Evolutionary conservation across 2,329 filamentous ascomycete genomes (phyloP).

Genomic region (Monosporascus sp.): DNA sequence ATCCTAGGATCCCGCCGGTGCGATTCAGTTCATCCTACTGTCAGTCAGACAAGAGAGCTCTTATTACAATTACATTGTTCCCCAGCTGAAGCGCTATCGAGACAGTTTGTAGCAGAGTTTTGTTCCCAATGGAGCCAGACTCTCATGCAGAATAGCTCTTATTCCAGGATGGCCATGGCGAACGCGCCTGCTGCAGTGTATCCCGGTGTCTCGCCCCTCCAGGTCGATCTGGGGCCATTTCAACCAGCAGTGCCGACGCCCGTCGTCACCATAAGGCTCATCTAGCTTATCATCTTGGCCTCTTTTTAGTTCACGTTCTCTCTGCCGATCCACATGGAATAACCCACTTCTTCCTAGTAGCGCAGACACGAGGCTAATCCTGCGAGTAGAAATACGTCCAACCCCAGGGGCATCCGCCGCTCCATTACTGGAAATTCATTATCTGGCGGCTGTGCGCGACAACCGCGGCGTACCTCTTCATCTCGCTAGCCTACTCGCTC

Average conservation of each 20-base stretch:
- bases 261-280: constrained; percentile 56
- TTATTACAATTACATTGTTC: constrained; percentile 46
- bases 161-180: constrained; percentile 17
- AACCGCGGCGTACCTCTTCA: constrained; percentile 52
- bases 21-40: constrained; percentile 50
- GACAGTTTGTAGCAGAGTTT: constrained; percentile 40
- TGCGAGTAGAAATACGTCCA: constrained; percentile 41
- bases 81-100: constrained; percentile 43
- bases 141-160: constrained; percentile 13
- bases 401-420: constrained; percentile 47
- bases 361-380: not conserved
- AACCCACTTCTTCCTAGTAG: not conserved
- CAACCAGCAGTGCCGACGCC: constrained; percentile 48
- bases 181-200: constrained; percentile 30
- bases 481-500: constrained; percentile 59
- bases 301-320: constrained; percentile 64
- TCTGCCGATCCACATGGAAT: constrained; percentile 51
- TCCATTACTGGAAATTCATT: constrained; percentile 53
- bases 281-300: constrained; percentile 62
- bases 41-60: constrained; percentile 52
- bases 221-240: constrained; percentile 54
- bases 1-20: constrained; percentile 54
- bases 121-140: constrained; percentile 37
- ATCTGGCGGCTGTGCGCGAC: constrained; percentile 53
- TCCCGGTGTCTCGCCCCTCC: constrained; percentile 23